A percentile compares a stretch with the other conserved stretches of the same genome.
Evolutionary conservation across 2,329 filamentous ascomycete species (phyloP).

Genomic region (Aspergillus sp.): DNA sequence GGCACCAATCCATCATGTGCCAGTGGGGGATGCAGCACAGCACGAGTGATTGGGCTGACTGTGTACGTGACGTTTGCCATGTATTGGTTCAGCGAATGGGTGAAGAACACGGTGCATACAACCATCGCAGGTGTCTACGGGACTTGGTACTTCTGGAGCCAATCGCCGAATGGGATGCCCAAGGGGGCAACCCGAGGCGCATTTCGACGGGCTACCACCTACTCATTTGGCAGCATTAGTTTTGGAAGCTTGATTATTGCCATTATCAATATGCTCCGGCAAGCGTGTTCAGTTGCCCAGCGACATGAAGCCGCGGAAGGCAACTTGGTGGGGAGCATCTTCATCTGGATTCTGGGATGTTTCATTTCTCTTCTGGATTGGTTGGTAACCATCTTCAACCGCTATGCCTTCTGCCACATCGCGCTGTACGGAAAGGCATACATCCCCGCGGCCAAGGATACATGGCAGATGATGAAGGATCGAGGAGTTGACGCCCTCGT

Average conservation of each 20-base stretch:
- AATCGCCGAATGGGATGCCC: constrained; percentile 62
- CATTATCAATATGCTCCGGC: constrained; percentile 78
- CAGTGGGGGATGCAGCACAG: constrained; percentile 63
- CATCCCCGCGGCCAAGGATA: constrained; percentile 79
- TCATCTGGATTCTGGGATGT: constrained; percentile 73
- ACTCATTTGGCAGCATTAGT: constrained; percentile 87
- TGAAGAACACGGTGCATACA: constrained; percentile 90
- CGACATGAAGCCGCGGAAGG: constrained; percentile 61
- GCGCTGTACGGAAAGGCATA: constrained; percentile 89
- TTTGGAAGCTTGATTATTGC: constrained; percentile 82
- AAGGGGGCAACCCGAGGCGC: constrained; percentile 78
- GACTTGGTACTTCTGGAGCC: constrained; percentile 80
- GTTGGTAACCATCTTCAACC: constrained; percentile 83
- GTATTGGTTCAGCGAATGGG: constrained; percentile 90
- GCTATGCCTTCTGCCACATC: constrained; percentile 89
- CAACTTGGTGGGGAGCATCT: constrained; percentile 61
- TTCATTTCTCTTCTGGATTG: constrained; percentile 75
- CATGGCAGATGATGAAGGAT: constrained; percentile 86
- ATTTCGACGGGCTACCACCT: constrained; percentile 74
- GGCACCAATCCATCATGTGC: constrained; percentile 51
- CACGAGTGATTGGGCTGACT: constrained; percentile 76
- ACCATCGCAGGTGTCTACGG: constrained; percentile 86
- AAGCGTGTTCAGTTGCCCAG: constrained; percentile 74
- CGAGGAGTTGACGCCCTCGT: constrained; percentile 86
- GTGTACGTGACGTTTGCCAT: constrained; percentile 86